Base-by-base conservation (phyloP, 192 early-diverging fungal species). In the Haplosporangium gracile region DNA sequence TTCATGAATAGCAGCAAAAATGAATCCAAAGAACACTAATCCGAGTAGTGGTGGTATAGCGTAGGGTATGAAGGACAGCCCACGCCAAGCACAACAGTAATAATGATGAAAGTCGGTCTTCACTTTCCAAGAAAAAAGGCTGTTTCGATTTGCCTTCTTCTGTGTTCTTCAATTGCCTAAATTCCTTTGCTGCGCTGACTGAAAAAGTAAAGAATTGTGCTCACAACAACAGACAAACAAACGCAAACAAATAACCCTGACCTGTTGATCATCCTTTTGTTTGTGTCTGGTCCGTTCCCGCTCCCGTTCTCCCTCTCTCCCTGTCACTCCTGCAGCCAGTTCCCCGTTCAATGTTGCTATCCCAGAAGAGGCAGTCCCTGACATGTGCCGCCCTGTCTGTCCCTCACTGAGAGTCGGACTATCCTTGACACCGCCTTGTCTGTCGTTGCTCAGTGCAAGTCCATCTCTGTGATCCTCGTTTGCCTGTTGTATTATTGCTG, bases 201-300 rank as follows among this genome's bases (percentile, higher is more conserved):
- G 60, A n/a, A n/a, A 20, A 57, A n/a, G n/a, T 1, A 20, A 24
- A 60, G 57, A 60, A 18, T 1, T 13, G 51, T 57, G 60, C 29
- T 65, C 60, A 13, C 60, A 65, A 65, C 29, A 32, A 26, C n/a
- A 65, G 11, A 13, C 60, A 65, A 2, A 2, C n/a, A 24, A 9
- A 32, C 8, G 32, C 60, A 65, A 26, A 65, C 60, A 32, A 65
- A 32, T 32, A 32, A 15, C 6, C 13, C 60, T 32, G 60, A 29
- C 24, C 60, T 29, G 60, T 65, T 65, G 49, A 18, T 51, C 49
- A 51, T 51, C 49, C 49, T 51, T 49, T 51, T 51, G 49, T 51
- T 51, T 73, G 40, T 18, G n/a, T n/a, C 53, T 57, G 49, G 60
- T 32, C 60, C 60, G 60, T 65, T 65, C 60, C 60, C 60, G 60